Evolutionary conservation across 129 eudicot genomes (phyloP), one percentile per base, ranked within the genome.

Genomic region (Cynara cardunculus): DNA sequence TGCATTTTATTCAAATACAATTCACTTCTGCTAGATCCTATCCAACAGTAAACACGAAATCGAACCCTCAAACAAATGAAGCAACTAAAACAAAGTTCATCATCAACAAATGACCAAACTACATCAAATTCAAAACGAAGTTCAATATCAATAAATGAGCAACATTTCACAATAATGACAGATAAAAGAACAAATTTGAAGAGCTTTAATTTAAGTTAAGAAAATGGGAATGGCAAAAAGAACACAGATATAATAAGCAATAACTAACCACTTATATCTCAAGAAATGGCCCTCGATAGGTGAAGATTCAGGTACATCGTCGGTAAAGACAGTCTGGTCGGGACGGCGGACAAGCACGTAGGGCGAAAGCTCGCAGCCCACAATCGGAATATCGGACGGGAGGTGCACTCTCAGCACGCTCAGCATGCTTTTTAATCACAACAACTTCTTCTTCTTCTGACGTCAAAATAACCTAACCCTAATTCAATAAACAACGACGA

Each of bases 381-480:
- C 96, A 66, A 91, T 91, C 61, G 96, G 96, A 83, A 91, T 91
- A 64, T 91, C 96, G 81, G 96, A 91, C 86, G 96, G 96, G 11
- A 91, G 91, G 75, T 91, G 91, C 75, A 91, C 93, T 76, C 96
- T 72, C 39, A 89, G 84, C 91, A 91, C 91, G 59, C 86, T 88
- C 94, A 93, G 89, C 98, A 93, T 93, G 72, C 86, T 86, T 67
- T 26, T 71, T 59, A 83, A 79, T 78, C 83, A 69, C 86, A 78
- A 35, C 64, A 53, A 80, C 41, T 37, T 53, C 73, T 62, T 24
- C 80, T 68, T 3, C 12, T 72, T 2, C 72, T 72, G 18, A 12
- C 18, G 30, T 76, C 72, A 61, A 53, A 49, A 41, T 74, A 78
- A 69, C 68, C 67, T 71, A 84, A 89, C 80, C 86, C 88, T 78